Percentiles rank a stretch among this genome's conserved stretches.
Conservation (phyloP, 495 filamentous ascomycete genomes). For the Cudoniella acicularis region DNA sequence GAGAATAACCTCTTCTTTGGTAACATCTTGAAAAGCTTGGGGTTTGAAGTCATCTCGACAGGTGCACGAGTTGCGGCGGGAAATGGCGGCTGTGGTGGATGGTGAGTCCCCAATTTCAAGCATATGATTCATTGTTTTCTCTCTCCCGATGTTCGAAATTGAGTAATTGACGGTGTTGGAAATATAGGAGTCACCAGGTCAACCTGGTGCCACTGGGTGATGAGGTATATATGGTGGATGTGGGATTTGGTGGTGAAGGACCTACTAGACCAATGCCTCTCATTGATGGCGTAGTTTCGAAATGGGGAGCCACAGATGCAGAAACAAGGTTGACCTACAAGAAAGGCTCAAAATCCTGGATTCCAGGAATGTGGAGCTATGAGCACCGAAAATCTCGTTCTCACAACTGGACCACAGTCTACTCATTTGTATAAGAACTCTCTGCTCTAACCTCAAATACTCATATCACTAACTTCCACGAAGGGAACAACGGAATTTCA, state of each 20-base stretch:
- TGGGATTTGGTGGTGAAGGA: slow-evolving; percentile 57
- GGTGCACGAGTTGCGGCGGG: slow-evolving; percentile 35
- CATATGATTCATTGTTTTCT: no score
- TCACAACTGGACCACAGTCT: slow-evolving; percentile 31
- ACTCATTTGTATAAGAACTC: slow-evolving; percentile 29
- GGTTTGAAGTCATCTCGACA: slow-evolving; percentile 48
- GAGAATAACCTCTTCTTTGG: slow-evolving; percentile 67
- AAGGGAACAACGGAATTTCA: slow-evolving; percentile 33
- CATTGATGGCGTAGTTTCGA: slow-evolving; percentile 5
- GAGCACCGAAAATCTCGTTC: slow-evolving; percentile 18
- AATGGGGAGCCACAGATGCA: slow-evolving; percentile 28
- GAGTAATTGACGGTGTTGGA: not conserved
- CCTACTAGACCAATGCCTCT: slow-evolving; percentile 25
- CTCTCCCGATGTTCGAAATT: no score
- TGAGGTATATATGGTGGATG: slow-evolving; percentile 58
- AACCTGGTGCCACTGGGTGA: slow-evolving; percentile 58
- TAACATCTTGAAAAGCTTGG: slow-evolving; percentile 56
- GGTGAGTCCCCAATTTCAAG: slow-evolving; percentile 24
- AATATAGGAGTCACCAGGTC: slow-evolving; percentile 56
- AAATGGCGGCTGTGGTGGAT: slow-evolving; percentile 25
- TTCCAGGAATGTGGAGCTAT: slow-evolving; percentile 38
- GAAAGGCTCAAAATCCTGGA: slow-evolving; percentile 24
- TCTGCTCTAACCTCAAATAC: not conserved
- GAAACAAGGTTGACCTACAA: slow-evolving; percentile 2
- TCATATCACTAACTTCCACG: not conserved